phyloP scores from a whole-genome alignment of 257 asterid species.

The Agastache rugosa region DNA sequence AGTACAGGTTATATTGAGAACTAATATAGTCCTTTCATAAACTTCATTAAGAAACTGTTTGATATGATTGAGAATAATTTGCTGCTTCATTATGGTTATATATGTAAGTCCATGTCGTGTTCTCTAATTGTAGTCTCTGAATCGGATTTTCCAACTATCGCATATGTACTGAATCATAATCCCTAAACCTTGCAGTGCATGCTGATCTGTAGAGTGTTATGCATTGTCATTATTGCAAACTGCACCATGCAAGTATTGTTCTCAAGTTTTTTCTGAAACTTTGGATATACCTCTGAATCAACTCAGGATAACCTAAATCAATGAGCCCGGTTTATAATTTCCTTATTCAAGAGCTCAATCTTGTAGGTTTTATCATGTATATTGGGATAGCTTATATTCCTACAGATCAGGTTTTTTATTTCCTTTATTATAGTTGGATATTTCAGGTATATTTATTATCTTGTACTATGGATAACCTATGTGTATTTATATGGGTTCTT shows the following conservation, averaged over 20 bases:
- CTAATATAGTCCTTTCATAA: slow-evolving; percentile 14
- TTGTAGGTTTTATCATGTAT: no score
- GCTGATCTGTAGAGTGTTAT: neutral
- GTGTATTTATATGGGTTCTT: no score
- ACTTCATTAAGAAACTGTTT: slow-evolving; percentile 29
- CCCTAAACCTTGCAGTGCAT: no score
- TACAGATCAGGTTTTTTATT: no score
- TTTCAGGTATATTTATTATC: no score
- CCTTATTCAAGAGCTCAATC: slow-evolving; percentile 12
- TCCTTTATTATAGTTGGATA: no score
- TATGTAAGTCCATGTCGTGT: neutral
- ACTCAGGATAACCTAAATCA: neutral
- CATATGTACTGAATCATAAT: slow-evolving; percentile 14
- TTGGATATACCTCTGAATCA: slow-evolving; percentile 11
- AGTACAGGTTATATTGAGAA: slow-evolving; percentile 63
- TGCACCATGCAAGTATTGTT: slow-evolving; percentile 10
- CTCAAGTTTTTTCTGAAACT: slow-evolving; percentile 2
- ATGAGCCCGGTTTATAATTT: neutral
- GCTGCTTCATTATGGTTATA: slow-evolving; percentile 19
- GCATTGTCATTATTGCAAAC: neutral
- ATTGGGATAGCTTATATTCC: no score
- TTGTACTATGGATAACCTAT: no score
- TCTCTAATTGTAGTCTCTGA: slow-evolving; percentile 15
- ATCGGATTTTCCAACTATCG: slow-evolving; percentile 18
- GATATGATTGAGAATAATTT: slow-evolving; percentile 19